Conservation (phyloP, 768 basidiomycete species). For the Leccinellum luteum region DNA sequence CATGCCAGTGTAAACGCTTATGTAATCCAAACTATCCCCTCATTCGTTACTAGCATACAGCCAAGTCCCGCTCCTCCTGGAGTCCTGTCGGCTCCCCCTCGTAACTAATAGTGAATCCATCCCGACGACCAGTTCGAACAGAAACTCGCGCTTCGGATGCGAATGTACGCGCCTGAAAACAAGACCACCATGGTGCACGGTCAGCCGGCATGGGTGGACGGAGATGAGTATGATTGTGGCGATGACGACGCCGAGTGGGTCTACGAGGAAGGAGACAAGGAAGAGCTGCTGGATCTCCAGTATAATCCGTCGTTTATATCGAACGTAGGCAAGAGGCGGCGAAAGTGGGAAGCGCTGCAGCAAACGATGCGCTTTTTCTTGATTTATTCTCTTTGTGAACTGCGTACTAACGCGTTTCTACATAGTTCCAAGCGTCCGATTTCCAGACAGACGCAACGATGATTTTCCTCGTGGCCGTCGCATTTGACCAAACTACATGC, state of each 20-base stretch:
- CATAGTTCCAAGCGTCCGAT: constrained; percentile 74
- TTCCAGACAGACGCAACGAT: constrained; percentile 79
- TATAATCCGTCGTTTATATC: no score
- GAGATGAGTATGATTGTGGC: constrained; percentile 6
- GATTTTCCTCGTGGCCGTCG: constrained; percentile 65
- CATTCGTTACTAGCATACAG: no score
- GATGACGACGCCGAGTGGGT: constrained; percentile 61
- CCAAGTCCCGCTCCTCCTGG: no score
- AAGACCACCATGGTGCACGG: no score
- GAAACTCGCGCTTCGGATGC: constrained; percentile 59
- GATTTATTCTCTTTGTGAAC: not conserved
- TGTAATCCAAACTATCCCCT: no score
- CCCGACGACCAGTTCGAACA: constrained; percentile 37
- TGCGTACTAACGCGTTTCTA: constrained; percentile 1
- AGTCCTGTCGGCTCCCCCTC: no score
- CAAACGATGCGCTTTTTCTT: constrained; percentile 52
- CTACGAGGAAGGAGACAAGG: no score
- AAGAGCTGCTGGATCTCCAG: constrained; percentile 72
- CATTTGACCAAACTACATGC: constrained; percentile 66
- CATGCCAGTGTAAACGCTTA: not conserved
- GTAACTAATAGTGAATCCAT: no score
- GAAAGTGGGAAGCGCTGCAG: constrained; percentile 69
- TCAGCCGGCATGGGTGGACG: constrained; percentile 28
- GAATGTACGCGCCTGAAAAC: no score
- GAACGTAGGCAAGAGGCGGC: constrained; percentile 62